Base-by-base conservation (phyloP, 495 filamentous ascomycete genomes). In the Glutinoglossum americanum region DNA sequence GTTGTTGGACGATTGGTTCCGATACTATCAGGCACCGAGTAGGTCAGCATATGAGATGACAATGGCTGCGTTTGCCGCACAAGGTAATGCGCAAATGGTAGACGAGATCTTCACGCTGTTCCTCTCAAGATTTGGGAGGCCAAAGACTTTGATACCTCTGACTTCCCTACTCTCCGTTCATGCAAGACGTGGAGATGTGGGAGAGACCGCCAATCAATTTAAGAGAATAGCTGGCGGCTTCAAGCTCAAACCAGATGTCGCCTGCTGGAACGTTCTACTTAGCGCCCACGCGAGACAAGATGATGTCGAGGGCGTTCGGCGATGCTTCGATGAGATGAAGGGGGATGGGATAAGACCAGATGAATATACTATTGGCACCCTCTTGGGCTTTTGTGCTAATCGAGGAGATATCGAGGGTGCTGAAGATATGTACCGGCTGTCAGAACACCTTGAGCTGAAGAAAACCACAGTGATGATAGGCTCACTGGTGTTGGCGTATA, bases 201-300 rank as follows among this genome's bases (percentile, higher is more conserved):
- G 67, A 21, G 73, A 77, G 39, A 79, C 82, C 11, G 62, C 70
- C 3, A 63, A 69, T 10, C 75, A 81, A 55, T 88, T 94, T 54
- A 51, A 78, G 27, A 69, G 76, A 10, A 73, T 87, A 1, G 61
- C 65, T 13, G 63, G 67, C 1, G 73, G 77, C 51, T 79, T 80
- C 58, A 69, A 72, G 0, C 61, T 85, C 15, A 54, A 69, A 19
- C 81, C 78, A 21, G 75, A 76, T 60, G 65, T 69, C 0, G 60
- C 69, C 13, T 77, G 75, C 47, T 93, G 81, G 80, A 94, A 96
- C 64, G 81, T 84, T 30, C 65, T 95, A 33, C 70, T 98, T 17
- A 76, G 81, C 59, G 85, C 86, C 3, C 74, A 87, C 66, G 69
- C 71, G 1, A 79, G 78, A 62, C 76, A 76, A 5, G 71, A 74